Evolutionary conservation across 495 filamentous ascomycete genomes (phyloP).

Genomic region (Neurospora sp.): DNA sequence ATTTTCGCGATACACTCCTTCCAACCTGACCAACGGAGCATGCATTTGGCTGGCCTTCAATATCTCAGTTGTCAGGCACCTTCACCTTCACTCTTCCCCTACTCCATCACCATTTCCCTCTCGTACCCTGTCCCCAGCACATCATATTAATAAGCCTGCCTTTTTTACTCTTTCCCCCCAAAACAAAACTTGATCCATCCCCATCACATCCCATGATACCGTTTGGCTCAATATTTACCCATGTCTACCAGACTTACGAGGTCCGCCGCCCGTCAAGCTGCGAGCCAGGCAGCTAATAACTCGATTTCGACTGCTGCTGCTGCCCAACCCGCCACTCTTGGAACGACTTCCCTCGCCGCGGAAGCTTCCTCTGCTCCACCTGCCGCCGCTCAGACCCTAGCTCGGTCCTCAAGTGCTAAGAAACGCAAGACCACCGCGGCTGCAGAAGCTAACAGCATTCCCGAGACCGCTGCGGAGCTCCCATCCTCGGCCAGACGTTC

Average conservation of each 20-base stretch:
- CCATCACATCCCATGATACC: slow-evolving; percentile 7
- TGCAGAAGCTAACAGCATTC: slow-evolving; percentile 12
- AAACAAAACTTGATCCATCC: not conserved
- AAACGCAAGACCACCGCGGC: slow-evolving; percentile 31
- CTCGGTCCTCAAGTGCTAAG: slow-evolving; percentile 18
- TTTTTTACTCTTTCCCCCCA: not conserved
- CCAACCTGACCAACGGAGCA: not conserved
- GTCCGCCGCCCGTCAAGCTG: slow-evolving; percentile 68
- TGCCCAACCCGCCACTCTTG: slow-evolving; percentile 28
- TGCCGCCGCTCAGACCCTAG: slow-evolving; percentile 30
- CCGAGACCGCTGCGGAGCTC: slow-evolving; percentile 19
- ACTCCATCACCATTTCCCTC: slow-evolving; percentile 1
- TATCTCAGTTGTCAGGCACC: not conserved
- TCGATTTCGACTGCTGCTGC: slow-evolving; percentile 29
- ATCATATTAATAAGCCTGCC: not conserved
- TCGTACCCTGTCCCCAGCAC: not conserved
- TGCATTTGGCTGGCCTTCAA: not conserved
- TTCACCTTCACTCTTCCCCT: not conserved
- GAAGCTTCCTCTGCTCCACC: slow-evolving; percentile 26
- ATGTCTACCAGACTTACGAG: slow-evolving; percentile 80
- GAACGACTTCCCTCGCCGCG: slow-evolving; percentile 1
- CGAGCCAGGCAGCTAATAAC: slow-evolving; percentile 41
- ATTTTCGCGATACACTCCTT: not conserved
- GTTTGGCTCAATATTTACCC: slow-evolving; percentile 39
- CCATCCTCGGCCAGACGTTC: slow-evolving; percentile 35